These are phyloP conservation scores for Achaetomium macrosporum DNA, from an alignment of 2,329 filamentous ascomycete genomes.

Conservation along the genomic window DNA sequence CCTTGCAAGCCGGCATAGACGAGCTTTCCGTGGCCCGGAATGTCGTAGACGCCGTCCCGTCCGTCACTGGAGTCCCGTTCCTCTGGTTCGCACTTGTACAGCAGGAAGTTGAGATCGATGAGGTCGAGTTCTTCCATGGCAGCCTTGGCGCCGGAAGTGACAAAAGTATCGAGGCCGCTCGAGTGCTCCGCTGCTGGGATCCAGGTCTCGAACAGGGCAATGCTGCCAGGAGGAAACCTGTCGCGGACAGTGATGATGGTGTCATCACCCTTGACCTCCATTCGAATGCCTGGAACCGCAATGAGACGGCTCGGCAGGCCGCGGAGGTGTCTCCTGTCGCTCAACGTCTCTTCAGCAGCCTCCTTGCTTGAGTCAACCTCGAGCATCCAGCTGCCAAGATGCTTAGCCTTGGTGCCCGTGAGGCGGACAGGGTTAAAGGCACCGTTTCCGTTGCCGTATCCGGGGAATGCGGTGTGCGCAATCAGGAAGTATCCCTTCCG, in stretches of 20 bases:
- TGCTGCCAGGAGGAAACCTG: constrained; percentile 86
- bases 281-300: constrained; percentile 64
- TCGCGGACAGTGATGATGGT: constrained; percentile 76
- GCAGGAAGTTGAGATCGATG: constrained; percentile 80
- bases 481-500: constrained; percentile 93
- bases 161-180: constrained; percentile 75
- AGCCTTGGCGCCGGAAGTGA: constrained; percentile 72
- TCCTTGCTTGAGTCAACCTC: constrained; percentile 77
- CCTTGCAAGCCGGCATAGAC: constrained; percentile 97
- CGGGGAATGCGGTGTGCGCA: constrained; percentile 91
- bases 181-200: constrained; percentile 83
- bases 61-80: constrained; percentile 73
- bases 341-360: constrained; percentile 56
- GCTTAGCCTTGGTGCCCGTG: constrained; percentile 74
- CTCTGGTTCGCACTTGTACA: constrained; percentile 89
- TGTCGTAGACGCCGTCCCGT: constrained; percentile 78
- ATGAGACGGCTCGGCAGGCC: constrained; percentile 81
- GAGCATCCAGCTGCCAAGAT: constrained; percentile 86
- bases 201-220: constrained; percentile 93
- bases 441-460: constrained; percentile 78
- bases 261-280: constrained; percentile 66
- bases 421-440: constrained; percentile 74
- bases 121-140: constrained; percentile 72
- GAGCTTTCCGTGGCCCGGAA: constrained; percentile 76
- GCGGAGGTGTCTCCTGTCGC: constrained; percentile 65